phyloP scores from a whole-genome alignment of 192 early-diverging fungal genomes.

The Lobosporangium transversale region DNA sequence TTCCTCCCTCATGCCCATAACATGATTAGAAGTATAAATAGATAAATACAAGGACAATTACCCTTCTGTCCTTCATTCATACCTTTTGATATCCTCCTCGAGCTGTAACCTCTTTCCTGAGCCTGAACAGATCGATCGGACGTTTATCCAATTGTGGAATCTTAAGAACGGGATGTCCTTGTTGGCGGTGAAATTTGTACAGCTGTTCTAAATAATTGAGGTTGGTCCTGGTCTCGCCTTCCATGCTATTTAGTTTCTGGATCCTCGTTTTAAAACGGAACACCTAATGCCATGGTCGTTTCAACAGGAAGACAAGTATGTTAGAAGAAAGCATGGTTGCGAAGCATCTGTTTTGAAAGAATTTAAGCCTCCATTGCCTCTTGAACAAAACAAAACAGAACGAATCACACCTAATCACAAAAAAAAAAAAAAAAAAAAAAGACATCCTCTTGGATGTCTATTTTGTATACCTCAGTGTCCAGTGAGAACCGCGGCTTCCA shows the following conservation, averaged over 20 bases:
- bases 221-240: conserved; percentile 85
- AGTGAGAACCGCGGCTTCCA: conserved; percentile 89
- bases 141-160: conserved; percentile 87
- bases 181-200: conserved; percentile 85
- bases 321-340: too few relatives aligned
- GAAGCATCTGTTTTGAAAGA: background rate
- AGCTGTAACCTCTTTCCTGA: conserved; percentile 83
- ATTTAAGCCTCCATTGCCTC: conserved; percentile 1
- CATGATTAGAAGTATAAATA: too few relatives aligned
- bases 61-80: too few relatives aligned
- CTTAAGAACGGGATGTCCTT: conserved; percentile 75
- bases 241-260: conserved; percentile 92
- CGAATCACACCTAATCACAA: too few relatives aligned
- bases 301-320: conserved; percentile 2
- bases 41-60: too few relatives aligned
- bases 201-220: conserved; percentile 93
- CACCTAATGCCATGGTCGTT: conserved; percentile 60
- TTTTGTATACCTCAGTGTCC: conserved; percentile 78
- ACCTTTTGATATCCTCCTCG: conserved; percentile 82
- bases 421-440: too few relatives aligned
- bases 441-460: too few relatives aligned
- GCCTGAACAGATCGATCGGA: conserved; percentile 84
- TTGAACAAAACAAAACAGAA: too few relatives aligned
- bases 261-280: conserved; percentile 92
- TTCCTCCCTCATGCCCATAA: too few relatives aligned